Conservation (phyloP, 2,329 filamentous ascomycete species). For the Aspergillus brunneoviolaceus region DNA sequence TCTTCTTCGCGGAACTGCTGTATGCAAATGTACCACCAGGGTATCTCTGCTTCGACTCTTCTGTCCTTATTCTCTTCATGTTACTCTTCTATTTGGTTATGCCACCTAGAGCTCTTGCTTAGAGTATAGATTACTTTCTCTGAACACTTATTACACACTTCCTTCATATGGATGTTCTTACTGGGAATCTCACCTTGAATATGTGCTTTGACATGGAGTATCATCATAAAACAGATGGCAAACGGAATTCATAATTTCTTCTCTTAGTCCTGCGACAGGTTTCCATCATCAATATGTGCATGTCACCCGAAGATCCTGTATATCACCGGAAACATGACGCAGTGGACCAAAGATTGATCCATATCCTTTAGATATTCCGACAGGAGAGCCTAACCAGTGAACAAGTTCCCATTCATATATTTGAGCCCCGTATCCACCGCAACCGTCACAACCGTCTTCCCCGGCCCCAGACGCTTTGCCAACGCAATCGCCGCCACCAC, state of each 20-base stretch:
- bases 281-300: no score
- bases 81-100: neutral
- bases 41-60: neutral
- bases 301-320: no score
- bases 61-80: neutral
- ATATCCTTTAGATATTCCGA: no score
- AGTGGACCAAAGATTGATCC: no score
- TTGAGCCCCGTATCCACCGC: conserved; percentile 20
- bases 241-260: no score
- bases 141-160: no score
- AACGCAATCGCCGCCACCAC: conserved; percentile 17
- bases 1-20: neutral
- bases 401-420: conserved; percentile 13
- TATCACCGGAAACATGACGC: no score
- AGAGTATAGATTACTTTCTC: neutral
- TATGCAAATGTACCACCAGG: neutral
- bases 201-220: no score
- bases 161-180: no score
- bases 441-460: conserved; percentile 16
- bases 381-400: neutral
- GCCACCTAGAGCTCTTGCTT: neutral
- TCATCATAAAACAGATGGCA: no score
- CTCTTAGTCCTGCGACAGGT: no score
- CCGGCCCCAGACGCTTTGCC: conserved; percentile 14
- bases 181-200: no score